These are phyloP conservation scores for Gossypium davidsonii DNA, from an alignment of 441 rosid genomes.

Conservation along the genomic window DNA sequence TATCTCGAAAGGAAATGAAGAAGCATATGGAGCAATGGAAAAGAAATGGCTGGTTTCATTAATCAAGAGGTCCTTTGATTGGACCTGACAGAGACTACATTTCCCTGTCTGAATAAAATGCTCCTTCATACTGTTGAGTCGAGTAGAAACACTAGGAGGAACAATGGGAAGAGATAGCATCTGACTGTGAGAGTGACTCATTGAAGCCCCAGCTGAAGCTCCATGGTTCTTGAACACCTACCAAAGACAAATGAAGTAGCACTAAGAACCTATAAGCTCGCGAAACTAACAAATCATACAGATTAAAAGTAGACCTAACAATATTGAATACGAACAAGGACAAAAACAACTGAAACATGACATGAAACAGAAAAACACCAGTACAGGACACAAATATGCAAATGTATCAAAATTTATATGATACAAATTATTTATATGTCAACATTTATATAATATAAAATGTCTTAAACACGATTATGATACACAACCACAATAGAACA, in stretches of 20 bases:
- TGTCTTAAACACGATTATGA: no score
- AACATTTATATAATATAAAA: no score
- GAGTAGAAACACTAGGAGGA: constrained; percentile 54
- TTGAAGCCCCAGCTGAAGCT: constrained; percentile 85
- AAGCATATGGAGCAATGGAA: constrained; percentile 60
- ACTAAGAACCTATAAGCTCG: background rate
- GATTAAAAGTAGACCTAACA: no score
- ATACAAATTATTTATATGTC: no score
- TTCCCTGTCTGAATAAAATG: constrained; percentile 49
- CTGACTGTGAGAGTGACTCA: constrained; percentile 90
- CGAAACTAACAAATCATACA: background rate
- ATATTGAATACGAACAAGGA: background rate
- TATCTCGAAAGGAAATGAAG: constrained; percentile 74
- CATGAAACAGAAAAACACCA: background rate
- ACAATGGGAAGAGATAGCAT: constrained; percentile 63
- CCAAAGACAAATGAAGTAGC: constrained; percentile 12
- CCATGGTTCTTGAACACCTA: constrained; percentile 92
- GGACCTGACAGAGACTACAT: constrained; percentile 62
- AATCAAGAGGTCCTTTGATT: constrained; percentile 40
- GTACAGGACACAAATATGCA: no score
- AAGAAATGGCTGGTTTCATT: constrained; percentile 53
- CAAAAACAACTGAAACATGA: background rate
- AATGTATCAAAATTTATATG: no score
- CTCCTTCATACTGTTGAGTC: constrained; percentile 47
- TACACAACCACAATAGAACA: no score